A percentile compares a stretch with the other conserved stretches of the same genome.
These are phyloP conservation scores for Lepidium africanum DNA, from an alignment of 345 rosid species.

Conservation along the genomic window DNA sequence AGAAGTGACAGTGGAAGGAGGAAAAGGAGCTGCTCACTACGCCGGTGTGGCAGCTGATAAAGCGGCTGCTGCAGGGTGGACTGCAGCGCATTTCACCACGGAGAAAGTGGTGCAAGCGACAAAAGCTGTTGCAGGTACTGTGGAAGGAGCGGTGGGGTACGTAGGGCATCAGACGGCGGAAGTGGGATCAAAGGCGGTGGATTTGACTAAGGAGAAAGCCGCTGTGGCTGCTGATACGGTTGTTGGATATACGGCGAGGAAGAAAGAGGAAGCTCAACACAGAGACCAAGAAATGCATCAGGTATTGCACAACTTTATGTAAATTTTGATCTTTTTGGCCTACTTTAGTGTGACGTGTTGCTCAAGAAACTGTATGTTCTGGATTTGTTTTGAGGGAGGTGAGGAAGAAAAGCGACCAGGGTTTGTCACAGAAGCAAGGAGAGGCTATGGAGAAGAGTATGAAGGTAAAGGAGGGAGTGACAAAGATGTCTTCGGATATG, in stretches of 20 bases:
- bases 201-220: slow-evolving; percentile 51
- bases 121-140: slow-evolving; percentile 42
- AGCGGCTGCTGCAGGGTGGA: slow-evolving; percentile 60
- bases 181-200: slow-evolving; percentile 53
- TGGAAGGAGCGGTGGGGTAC: slow-evolving; percentile 37
- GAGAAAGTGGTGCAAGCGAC: slow-evolving; percentile 61
- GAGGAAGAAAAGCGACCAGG: slow-evolving; percentile 21
- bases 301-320: slow-evolving; percentile 1
- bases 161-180: slow-evolving; percentile 55
- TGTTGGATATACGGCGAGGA: slow-evolving; percentile 58
- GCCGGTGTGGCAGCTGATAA: slow-evolving; percentile 53
- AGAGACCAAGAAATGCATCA: slow-evolving; percentile 14
- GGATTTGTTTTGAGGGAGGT: slow-evolving; percentile 26
- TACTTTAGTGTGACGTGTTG: neutral
- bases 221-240: slow-evolving; percentile 42
- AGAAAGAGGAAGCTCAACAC: slow-evolving; percentile 58
- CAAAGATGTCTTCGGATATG: slow-evolving; percentile 5
- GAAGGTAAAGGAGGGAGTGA: neutral
- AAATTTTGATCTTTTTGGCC: neutral
- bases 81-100: slow-evolving; percentile 53
- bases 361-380: slow-evolving; percentile 5
- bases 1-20: slow-evolving; percentile 43
- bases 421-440: neutral
- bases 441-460: neutral
- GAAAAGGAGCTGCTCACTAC: slow-evolving; percentile 42